phyloP scores from a whole-genome alignment of 1,284 basidiomycete species.

The Flammula alnicola region DNA sequence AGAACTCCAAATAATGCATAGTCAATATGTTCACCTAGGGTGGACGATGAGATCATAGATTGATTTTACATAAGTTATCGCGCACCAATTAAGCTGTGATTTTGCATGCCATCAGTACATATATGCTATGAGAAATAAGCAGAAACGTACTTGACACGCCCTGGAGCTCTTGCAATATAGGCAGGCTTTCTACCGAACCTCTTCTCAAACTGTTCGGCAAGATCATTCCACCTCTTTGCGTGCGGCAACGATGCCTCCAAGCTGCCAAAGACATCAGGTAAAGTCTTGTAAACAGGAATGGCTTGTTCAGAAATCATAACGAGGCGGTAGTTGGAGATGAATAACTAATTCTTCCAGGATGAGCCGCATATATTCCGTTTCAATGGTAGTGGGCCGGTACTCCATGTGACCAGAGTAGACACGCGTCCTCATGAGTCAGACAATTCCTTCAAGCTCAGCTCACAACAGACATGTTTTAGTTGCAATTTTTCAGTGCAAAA shows the following conservation, averaged over 20 bases:
- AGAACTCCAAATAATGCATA: slow-evolving; percentile 83
- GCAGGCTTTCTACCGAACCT: slow-evolving; percentile 71
- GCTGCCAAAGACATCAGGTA: slow-evolving; percentile 64
- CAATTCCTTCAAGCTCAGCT: too few species aligned
- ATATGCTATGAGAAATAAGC: background rate
- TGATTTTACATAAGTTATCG: too few species aligned
- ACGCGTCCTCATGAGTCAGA: too few species aligned
- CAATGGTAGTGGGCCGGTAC: too few species aligned
- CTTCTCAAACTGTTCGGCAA: slow-evolving; percentile 64
- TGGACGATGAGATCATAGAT: slow-evolving; percentile 5
- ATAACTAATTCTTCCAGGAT: too few species aligned
- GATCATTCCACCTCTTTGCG: slow-evolving; percentile 66
- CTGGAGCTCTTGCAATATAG: slow-evolving; percentile 82
- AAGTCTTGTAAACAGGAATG: slow-evolving; percentile 67
- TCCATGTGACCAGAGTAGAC: too few species aligned
- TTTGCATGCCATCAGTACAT: background rate
- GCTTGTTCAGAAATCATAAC: slow-evolving; percentile 62
- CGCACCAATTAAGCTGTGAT: slow-evolving; percentile 16
- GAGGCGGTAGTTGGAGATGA: too few species aligned
- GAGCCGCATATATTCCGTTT: too few species aligned
- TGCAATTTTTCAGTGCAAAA: too few species aligned
- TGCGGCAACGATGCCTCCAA: slow-evolving; percentile 62
- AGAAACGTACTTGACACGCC: slow-evolving; percentile 77
- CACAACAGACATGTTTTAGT: too few species aligned
- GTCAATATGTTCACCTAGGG: slow-evolving; percentile 88